These are phyloP conservation scores for Vigna nakashimae DNA, from an alignment of 306 rosid species.

Conservation along the genomic window DNA sequence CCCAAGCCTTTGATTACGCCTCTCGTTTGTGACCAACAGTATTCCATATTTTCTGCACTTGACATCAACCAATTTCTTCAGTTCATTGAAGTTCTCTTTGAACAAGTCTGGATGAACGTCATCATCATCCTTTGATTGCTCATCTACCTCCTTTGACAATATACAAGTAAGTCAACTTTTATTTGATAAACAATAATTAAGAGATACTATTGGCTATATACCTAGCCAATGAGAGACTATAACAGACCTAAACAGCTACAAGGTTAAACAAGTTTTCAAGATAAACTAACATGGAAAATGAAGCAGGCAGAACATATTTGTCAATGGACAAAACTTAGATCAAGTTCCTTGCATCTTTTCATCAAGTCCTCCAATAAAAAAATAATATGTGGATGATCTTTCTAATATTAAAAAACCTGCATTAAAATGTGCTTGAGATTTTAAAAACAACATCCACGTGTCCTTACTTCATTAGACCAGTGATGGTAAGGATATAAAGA, in stretches of 20 bases:
- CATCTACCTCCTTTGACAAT: conserved; percentile 56
- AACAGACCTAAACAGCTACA: conserved; percentile 10
- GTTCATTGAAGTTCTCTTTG: conserved; percentile 78
- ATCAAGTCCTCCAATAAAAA: background rate
- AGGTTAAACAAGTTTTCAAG: conserved; percentile 15
- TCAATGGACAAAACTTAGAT: background rate
- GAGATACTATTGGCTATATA: conserved; percentile 3
- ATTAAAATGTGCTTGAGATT: background rate
- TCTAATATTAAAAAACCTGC: background rate
- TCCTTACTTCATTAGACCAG: background rate
- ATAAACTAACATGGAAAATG: background rate
- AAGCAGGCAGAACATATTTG: background rate
- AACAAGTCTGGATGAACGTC: conserved; percentile 57
- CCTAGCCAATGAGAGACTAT: background rate
- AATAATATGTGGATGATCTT: background rate
- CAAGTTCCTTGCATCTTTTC: background rate
- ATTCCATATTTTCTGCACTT: conserved; percentile 79
- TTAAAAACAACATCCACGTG: background rate
- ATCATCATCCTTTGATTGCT: conserved; percentile 50
- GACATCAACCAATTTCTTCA: conserved; percentile 89
- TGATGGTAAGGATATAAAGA: background rate
- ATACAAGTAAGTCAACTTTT: conserved; percentile 46
- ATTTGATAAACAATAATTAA: conserved; percentile 31
- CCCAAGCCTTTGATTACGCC: conserved; percentile 79
- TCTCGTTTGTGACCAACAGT: conserved; percentile 75